Evolutionary conservation across 2,329 filamentous ascomycete genomes (phyloP), one percentile per base, ranked within the genome.

Genomic region (Scytalidium lignicola): DNA sequence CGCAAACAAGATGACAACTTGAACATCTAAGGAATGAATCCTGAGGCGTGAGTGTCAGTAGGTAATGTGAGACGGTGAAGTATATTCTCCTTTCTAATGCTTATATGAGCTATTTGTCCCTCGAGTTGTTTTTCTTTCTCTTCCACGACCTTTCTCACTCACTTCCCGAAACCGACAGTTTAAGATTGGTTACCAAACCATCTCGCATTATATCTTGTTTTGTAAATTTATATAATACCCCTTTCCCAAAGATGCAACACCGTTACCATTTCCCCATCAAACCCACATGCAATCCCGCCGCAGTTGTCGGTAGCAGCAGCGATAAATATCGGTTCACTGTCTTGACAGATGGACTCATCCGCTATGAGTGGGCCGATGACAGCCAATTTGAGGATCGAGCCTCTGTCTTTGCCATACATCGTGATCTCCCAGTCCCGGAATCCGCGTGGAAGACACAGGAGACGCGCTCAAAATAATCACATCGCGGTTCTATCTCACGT

Each of bases 361-460:
- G 82, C 26, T 83, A 78, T 53, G 81, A 85, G 65, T 85, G 79
- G 78, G 74, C 80, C 1, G 67, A 71, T 10, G 80, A 85, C 53
- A 73, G 75, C 44, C 58, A 67, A 28, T 85, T 85, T 56, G 82
- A 85, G 59, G 80, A 85, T 59, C 74, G 80, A 3, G 76, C 78
- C 0, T 83, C 79, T 0, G 77, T 76, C 9, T 80, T 85, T 58
- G 82, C 80, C n/a, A 69, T 79, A 49, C 75, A 79, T 53, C 71
- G 81, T 21, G 63, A 68, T 10, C 67, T 77, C 21, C 64, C 71
- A 1, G 70, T 75, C 1, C 73, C 73, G 0, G 59, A 73, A 40
- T 80, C 56, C 69, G 68, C 4, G 66, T 77, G 43, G 65, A 71
- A 47, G 73, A 82, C 18, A 64, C 63, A 12, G 64, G 72, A 1